Evolutionary conservation across 1,139 yeast genomes (phyloP), one percentile per base, ranked within the genome.

Genomic region (Taphrina pruni): DNA sequence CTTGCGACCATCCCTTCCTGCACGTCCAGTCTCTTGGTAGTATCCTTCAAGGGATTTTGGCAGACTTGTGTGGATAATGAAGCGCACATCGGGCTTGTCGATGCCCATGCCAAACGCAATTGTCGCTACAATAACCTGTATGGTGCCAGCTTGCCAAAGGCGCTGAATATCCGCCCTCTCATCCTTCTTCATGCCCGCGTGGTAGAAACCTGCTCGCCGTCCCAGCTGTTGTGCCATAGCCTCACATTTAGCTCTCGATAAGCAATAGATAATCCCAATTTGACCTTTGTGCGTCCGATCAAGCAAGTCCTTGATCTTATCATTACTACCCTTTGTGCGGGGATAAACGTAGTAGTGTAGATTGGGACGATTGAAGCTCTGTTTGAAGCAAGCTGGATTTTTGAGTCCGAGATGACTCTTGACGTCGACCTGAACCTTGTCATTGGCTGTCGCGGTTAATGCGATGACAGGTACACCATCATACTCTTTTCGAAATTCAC

Each of bases 71-170:
- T 94, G 99, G 65, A 90, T 87, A 2, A 94, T 98, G 81, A 85
- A 93, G 67, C 99, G 80, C 8, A 94, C 99, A 78, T 94, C 96
- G 0, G 97, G 91, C 77, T 94, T 94, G 79, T 94, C 99, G 71
- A 94, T 94, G 67, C 99, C 99, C 98, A 94, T 94, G 43, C 99
- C 99, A 82, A 94, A 94, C 0, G 98, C 99, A 73, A 94, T 90
- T 0, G 99, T 94, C 0, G 99, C 99, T 79, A 98, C 94, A 11
- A 94, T 91, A 0, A 92, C 87, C 75, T 87, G 89, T 21, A 88
- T 79, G 35, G 79, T 77, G 70, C 89, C 89, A 1, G 80, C 77
- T 77, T 95, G 99, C 99, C 99, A 95, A 60, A 81, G 82, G 38
- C 81, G 81, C 77, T 95, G 99, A 26, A 91, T 86, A 5, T 79